A percentile compares a stretch with the other conserved stretches of the same genome.
Conservation (phyloP, 2,329 filamentous ascomycete genomes). For the Xylaria sp. region DNA sequence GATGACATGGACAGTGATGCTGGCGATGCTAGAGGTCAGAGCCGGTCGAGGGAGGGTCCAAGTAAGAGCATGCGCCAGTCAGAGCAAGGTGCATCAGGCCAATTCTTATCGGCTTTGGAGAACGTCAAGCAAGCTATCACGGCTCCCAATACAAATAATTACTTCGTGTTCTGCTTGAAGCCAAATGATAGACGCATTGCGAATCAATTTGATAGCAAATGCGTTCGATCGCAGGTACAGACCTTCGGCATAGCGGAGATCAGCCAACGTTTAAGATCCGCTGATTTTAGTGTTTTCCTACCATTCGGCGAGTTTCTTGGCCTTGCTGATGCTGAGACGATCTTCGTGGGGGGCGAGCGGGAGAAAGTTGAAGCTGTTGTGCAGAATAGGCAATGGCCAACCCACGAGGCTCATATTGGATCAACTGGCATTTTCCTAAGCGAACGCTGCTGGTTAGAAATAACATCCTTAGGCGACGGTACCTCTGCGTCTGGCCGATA, state of each 20-base stretch:
- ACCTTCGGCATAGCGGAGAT: constrained; percentile 97
- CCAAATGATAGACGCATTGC: constrained; percentile 96
- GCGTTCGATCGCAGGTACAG: constrained; percentile 92
- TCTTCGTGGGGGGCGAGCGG: constrained; percentile 88
- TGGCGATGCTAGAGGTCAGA: constrained; percentile 50
- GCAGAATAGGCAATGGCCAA: constrained; percentile 91
- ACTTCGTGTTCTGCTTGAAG: constrained; percentile 97
- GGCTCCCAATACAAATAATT: constrained; percentile 85
- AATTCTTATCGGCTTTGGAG: constrained; percentile 89
- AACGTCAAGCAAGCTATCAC: constrained; percentile 90
- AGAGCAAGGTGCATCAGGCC: constrained; percentile 89
- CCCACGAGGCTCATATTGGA: constrained; percentile 89
- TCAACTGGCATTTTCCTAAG: constrained; percentile 95
- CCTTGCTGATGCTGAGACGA: constrained; percentile 82
- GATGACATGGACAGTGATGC: constrained; percentile 64
- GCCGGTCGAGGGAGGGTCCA: constrained; percentile 40
- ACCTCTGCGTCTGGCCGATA: constrained; percentile 65
- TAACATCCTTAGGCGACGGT: constrained; percentile 78
- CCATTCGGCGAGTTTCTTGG: constrained; percentile 96
- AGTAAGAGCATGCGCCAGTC: constrained; percentile 58
- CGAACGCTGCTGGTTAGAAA: constrained; percentile 93
- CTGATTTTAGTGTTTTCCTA: constrained; percentile 94
- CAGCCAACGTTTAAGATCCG: constrained; percentile 88
- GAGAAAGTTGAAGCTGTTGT: constrained; percentile 93
- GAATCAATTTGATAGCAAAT: constrained; percentile 99